Evolutionary conservation across 2,329 filamentous ascomycete genomes (phyloP).

Genomic region (Rugonectria rugulosa): DNA sequence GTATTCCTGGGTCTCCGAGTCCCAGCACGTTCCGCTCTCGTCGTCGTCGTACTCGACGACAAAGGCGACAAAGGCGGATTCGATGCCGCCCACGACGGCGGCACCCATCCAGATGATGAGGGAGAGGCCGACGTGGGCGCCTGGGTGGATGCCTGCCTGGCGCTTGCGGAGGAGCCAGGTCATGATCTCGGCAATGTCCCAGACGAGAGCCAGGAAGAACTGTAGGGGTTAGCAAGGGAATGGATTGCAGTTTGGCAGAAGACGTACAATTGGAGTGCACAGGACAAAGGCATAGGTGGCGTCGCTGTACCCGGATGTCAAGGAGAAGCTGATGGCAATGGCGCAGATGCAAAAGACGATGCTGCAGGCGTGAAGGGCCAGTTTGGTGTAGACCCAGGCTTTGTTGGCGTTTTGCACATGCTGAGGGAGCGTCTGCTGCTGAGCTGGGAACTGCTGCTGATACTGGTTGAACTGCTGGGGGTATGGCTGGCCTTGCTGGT

Average conservation of each 20-base stretch:
- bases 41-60: slow-evolving; percentile 21
- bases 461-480: slow-evolving; percentile 1
- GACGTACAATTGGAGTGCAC: slow-evolving; percentile 32
- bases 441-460: slow-evolving; percentile 25
- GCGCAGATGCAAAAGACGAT: slow-evolving; percentile 39
- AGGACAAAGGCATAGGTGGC: slow-evolving; percentile 16
- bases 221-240: slow-evolving; percentile 26
- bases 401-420: slow-evolving; percentile 20
- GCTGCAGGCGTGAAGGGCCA: slow-evolving; percentile 38
- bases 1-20: slow-evolving; percentile 15
- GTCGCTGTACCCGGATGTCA: slow-evolving; percentile 16
- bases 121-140: slow-evolving; percentile 51
- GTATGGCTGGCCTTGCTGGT: slow-evolving; percentile 10
- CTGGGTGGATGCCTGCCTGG: slow-evolving; percentile 50
- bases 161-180: slow-evolving; percentile 44
- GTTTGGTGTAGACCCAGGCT: slow-evolving; percentile 41
- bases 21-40: slow-evolving; percentile 23
- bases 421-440: slow-evolving; percentile 20
- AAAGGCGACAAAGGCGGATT: slow-evolving; percentile 29
- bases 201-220: slow-evolving; percentile 47
- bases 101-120: slow-evolving; percentile 51
- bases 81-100: slow-evolving; percentile 36
- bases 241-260: not conserved
- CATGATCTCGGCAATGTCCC: slow-evolving; percentile 50
- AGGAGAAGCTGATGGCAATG: slow-evolving; percentile 39